Percentiles rank a stretch among this genome's conserved stretches.
Conservation (phyloP, 2,329 filamentous ascomycete species). For the Fusarium subglutinans region DNA sequence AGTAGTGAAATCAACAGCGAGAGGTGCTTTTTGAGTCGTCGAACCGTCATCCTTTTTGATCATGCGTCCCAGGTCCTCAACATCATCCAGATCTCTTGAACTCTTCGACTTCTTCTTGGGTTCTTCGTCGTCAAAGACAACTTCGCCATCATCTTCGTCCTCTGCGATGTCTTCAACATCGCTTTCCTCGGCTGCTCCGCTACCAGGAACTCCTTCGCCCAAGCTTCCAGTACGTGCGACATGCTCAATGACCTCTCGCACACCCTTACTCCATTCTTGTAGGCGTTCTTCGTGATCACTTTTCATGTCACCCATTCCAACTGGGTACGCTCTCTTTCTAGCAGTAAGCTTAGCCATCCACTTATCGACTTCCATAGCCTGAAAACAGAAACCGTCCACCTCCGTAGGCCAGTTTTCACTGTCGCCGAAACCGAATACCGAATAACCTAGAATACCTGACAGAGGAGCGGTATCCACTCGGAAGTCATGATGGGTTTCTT, state of each 20-base stretch:
- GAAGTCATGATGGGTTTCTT: conserved; percentile 96
- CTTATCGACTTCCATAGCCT: conserved; percentile 88
- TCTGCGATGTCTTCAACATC: conserved; percentile 77
- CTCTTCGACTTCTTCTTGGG: conserved; percentile 51
- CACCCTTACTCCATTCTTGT: conserved; percentile 79
- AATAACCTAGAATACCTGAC: conserved; percentile 80
- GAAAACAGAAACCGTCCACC: conserved; percentile 89
- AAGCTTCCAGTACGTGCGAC: conserved; percentile 68
- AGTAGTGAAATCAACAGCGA: conserved; percentile 89
- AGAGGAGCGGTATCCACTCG: conserved; percentile 91
- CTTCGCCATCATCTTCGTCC: conserved; percentile 65
- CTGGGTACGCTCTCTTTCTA: conserved; percentile 84
- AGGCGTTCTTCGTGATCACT: conserved; percentile 73
- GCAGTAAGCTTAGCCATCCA: conserved; percentile 97
- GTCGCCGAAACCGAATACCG: conserved; percentile 94
- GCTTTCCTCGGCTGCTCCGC: conserved; percentile 85
- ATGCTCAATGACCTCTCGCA: conserved; percentile 74
- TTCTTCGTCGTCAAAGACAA: conserved; percentile 52
- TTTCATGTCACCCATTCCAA: conserved; percentile 89
- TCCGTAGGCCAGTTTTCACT: conserved; percentile 92
- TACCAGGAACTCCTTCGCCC: conserved; percentile 76
- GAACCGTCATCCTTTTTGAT: conserved; percentile 57
- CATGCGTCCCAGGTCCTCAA: conserved; percentile 83
- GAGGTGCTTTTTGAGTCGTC: conserved; percentile 53
- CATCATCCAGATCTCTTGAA: conserved; percentile 70